These are phyloP conservation scores for Pythium brachiatum DNA, from an alignment of 352 stramenopile genomes.

Conservation along the genomic window DNA sequence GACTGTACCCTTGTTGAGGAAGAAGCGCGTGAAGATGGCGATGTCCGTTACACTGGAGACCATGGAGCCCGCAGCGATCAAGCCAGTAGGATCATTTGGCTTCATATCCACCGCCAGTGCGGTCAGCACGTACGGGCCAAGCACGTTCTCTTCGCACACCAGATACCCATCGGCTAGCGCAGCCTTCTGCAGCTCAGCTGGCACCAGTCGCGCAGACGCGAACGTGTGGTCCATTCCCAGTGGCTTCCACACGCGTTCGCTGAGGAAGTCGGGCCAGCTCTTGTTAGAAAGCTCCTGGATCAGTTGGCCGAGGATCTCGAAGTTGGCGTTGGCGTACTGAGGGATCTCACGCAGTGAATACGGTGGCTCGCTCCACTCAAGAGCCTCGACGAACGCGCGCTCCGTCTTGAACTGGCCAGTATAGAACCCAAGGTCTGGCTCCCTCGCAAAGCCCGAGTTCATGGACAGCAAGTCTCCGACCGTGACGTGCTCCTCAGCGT, in stretches of 20 bases:
- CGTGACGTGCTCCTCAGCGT: slow-evolving; percentile 48
- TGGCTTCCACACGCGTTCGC: slow-evolving; percentile 46
- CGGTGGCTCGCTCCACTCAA: slow-evolving; percentile 36
- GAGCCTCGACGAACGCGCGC: slow-evolving; percentile 28
- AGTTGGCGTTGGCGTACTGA: slow-evolving; percentile 64
- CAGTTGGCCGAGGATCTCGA: slow-evolving; percentile 54
- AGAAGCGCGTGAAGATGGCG: slow-evolving; percentile 41
- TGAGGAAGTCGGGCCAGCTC: slow-evolving; percentile 47
- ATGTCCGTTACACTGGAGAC: slow-evolving; percentile 55
- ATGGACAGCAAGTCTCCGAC: slow-evolving; percentile 57
- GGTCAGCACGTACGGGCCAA: slow-evolving; percentile 43
- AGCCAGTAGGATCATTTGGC: slow-evolving; percentile 4
- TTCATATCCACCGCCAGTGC: slow-evolving; percentile 29
- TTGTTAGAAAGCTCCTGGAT: slow-evolving; percentile 44
- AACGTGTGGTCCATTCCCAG: slow-evolving; percentile 62
- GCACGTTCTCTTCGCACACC: slow-evolving; percentile 37
- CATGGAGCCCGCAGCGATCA: slow-evolving; percentile 43
- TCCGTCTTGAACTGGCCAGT: slow-evolving; percentile 41
- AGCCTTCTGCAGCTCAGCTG: not conserved
- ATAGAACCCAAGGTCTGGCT: slow-evolving; percentile 30
- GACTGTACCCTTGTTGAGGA: slow-evolving; percentile 61
- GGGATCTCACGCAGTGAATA: slow-evolving; percentile 45
- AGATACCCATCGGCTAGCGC: slow-evolving; percentile 38
- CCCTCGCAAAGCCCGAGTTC: slow-evolving; percentile 52
- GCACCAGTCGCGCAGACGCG: slow-evolving; percentile 20